Conservation (phyloP, 768 basidiomycete genomes). For the Glaciozyma antarctica region DNA sequence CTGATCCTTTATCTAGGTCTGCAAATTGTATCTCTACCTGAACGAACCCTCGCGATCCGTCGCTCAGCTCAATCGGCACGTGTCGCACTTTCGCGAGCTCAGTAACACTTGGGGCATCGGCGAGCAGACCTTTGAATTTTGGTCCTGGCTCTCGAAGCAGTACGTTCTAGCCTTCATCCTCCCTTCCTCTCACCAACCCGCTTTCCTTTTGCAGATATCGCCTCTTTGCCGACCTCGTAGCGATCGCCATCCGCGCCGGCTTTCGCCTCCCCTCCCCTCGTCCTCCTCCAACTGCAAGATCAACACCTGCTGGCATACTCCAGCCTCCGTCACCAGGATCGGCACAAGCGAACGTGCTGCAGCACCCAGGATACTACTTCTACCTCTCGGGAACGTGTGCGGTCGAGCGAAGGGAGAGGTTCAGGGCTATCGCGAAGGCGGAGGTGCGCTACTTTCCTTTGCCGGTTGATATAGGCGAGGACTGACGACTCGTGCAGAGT, state of each 20-base stretch:
- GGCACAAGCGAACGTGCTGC: conserved; percentile 72
- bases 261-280: conserved; percentile 34
- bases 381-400: conserved; percentile 80
- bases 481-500: background rate
- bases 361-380: conserved; percentile 88
- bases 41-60: conserved; percentile 72
- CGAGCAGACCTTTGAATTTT: conserved; percentile 91
- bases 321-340: conserved; percentile 39
- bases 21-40: conserved; percentile 83
- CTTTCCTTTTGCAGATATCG: conserved; percentile 54
- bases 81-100: conserved; percentile 75
- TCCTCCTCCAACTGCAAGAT: conserved; percentile 25
- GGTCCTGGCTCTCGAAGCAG: conserved; percentile 95
- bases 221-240: conserved; percentile 79
- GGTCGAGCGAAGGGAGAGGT: conserved; percentile 61
- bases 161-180: conserved; percentile 41
- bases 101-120: conserved; percentile 83
- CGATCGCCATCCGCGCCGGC: conserved; percentile 51
- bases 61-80: conserved; percentile 72
- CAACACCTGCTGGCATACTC: conserved; percentile 12
- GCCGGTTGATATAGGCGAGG: background rate
- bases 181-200: background rate
- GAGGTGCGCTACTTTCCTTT: background rate
- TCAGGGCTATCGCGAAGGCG: conserved; percentile 44
- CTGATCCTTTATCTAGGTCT: conserved; percentile 49